These are phyloP conservation scores for Mortierella sp. DNA, from an alignment of 371 early-diverging fungal species.

Conservation along the genomic window DNA sequence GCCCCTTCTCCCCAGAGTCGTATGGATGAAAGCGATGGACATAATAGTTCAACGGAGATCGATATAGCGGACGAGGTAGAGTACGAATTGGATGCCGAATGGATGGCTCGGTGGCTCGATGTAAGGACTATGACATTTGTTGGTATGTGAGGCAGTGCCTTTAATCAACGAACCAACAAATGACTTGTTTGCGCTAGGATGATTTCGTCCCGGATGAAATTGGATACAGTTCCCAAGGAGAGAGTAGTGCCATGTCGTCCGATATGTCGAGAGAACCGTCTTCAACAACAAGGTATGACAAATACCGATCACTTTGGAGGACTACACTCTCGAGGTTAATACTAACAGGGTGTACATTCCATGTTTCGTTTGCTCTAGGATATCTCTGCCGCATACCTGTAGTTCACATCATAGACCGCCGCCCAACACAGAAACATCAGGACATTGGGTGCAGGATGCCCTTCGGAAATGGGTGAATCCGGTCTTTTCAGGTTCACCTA, in stretches of 20 bases:
- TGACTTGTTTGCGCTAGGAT: constrained; percentile 19
- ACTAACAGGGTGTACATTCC: too few relatives aligned
- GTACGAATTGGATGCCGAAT: constrained; percentile 39
- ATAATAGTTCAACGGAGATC: too few relatives aligned
- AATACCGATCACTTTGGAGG: too few relatives aligned
- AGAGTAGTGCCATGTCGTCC: neutral
- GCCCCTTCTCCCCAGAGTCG: too few relatives aligned
- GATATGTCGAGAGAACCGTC: too few relatives aligned
- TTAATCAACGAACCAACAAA: too few relatives aligned
- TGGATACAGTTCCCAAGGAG: constrained; percentile 8
- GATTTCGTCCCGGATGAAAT: constrained; percentile 19
- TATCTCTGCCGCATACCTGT: constrained; percentile 24
- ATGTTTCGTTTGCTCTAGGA: constrained; percentile 1
- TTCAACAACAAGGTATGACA: too few relatives aligned
- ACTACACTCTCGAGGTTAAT: too few relatives aligned
- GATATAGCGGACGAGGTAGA: constrained; percentile 42
- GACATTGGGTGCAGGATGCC: constrained; percentile 49
- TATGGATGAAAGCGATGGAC: too few relatives aligned
- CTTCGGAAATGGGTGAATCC: constrained; percentile 52
- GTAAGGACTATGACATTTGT: too few relatives aligned
- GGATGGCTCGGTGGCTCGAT: constrained; percentile 31
- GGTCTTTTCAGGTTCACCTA: constrained; percentile 28
- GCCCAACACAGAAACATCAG: constrained; percentile 12
- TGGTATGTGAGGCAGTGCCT: too few relatives aligned
- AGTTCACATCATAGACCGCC: neutral